A percentile compares a stretch with the other conserved stretches of the same genome.
Evolutionary conservation across 192 early-diverging fungal species (phyloP).

Genomic region (Coemansia sp.): DNA sequence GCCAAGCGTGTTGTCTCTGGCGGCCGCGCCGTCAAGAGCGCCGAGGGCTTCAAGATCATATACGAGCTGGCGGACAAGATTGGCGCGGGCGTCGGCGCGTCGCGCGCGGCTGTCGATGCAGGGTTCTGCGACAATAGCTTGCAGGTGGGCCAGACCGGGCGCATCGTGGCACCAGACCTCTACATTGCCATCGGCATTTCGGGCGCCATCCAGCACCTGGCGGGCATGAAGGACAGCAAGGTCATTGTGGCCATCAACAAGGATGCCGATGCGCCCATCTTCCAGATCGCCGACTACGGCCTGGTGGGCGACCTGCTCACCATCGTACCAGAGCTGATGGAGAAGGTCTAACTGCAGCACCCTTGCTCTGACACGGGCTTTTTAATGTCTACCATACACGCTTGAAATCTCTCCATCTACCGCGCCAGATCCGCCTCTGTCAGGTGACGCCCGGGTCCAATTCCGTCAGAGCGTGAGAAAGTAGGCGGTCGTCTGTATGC

Average conservation of each 20-base stretch:
- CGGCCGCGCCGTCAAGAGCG: constrained; percentile 93
- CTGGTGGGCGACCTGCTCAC: constrained; percentile 93
- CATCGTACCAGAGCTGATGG: constrained; percentile 84
- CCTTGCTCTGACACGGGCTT: background rate
- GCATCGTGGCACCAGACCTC: constrained; percentile 93
- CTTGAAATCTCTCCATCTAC: too few species aligned
- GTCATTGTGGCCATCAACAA: constrained; percentile 98
- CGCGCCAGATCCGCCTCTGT: too few species aligned
- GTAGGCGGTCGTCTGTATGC: too few species aligned
- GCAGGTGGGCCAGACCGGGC: constrained; percentile 98
- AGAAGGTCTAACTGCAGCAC: constrained; percentile 82
- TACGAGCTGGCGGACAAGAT: constrained; percentile 92
- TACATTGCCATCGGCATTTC: constrained; percentile 96
- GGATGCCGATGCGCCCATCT: constrained; percentile 96
- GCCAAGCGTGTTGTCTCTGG: constrained; percentile 90
- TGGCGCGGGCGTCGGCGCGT: constrained; percentile 91
- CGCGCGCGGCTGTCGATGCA: constrained; percentile 96
- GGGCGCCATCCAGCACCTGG: constrained; percentile 95
- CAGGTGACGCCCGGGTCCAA: too few species aligned
- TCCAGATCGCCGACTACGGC: constrained; percentile 96
- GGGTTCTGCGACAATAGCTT: constrained; percentile 94
- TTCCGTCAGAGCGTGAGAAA: background rate
- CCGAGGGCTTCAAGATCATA: constrained; percentile 85
- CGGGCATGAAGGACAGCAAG: constrained; percentile 99
- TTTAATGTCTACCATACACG: background rate